Base-by-base conservation (phyloP, 2,329 filamentous ascomycete genomes). In the Thelonectria blattea region DNA sequence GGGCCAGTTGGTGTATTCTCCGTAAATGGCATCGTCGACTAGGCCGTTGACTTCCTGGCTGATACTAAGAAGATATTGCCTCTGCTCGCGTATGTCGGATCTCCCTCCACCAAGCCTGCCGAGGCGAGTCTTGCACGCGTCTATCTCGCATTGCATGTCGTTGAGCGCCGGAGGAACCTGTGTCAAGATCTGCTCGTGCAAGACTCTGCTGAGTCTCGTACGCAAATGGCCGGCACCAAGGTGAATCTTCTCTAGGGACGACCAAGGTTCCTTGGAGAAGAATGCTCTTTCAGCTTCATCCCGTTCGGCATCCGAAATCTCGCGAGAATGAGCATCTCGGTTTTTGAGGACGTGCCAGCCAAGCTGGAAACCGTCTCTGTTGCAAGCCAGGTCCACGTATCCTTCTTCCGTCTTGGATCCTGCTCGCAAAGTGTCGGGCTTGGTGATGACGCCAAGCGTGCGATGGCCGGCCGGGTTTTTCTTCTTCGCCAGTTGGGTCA, bases 261-360 rank as follows among this genome's bases (percentile, higher is more conserved):
- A 10, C 39, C 39, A 42, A 20, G 17, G 15, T 5, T 10, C n/a
- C 11, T 42, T 20, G 7, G 39, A 42, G 39, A 42, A 42, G 39
- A 42, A 42, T 2, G 15, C 17, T n/a, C 3, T 6, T 20, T 42
- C 39, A 17, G 15, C 39, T 7, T 10, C 3, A 11, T 42, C 17
- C 4, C 39, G 15, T 15, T 42, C 39, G 5, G 17, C 17, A 17
- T 10, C 14, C 5, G 15, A 18, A n/a, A 20, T 10, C 6, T 42
- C 3, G 17, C n/a, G 39, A 17, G 14, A 7, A 6, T 15, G 15
- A 9, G 6, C 15, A 9, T 42, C 39, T 42, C 39, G 15, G 39
- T 69, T 68, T 20, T 63, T 62, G n/a, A 70, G 52, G 14, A 67
- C 60, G 41, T 69, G 63, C 67, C 67, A 71, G 27, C 64, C 61